phyloP scores from a whole-genome alignment of 1,284 basidiomycete genomes.

The Irpex sp. region DNA sequence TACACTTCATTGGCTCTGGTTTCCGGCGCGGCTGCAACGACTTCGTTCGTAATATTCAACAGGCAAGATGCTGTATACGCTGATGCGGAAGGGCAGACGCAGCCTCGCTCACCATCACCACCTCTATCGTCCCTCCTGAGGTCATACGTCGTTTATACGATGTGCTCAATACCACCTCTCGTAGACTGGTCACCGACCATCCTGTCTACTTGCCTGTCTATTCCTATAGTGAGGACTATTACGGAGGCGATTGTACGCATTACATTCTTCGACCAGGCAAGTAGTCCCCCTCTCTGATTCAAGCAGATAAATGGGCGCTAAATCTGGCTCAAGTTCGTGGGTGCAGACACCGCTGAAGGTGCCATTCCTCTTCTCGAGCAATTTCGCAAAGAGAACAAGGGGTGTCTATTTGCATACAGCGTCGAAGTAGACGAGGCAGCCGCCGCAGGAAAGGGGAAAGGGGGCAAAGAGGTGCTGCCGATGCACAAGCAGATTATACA shows the following conservation, averaged over 20 bases:
- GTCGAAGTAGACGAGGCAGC: conserved; percentile 83
- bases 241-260: conserved; percentile 79
- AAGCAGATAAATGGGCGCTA: not conserved
- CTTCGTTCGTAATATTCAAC: conserved; percentile 8
- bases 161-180: conserved; percentile 82
- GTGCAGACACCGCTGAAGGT: conserved; percentile 84
- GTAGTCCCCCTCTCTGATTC: conserved; percentile 31
- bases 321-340: conserved; percentile 70
- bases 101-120: conserved; percentile 18
- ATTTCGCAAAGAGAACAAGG: conserved; percentile 77
- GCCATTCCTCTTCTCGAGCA: conserved; percentile 72
- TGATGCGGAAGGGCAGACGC: conserved; percentile 20
- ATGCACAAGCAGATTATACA: conserved; percentile 69
- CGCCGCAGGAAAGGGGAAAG: conserved; percentile 41
- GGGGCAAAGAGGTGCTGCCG: conserved; percentile 34
- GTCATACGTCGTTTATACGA: conserved; percentile 84
- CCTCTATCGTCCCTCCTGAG: conserved; percentile 61
- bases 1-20: conserved; percentile 1
- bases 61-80: conserved; percentile 18
- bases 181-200: conserved; percentile 84
- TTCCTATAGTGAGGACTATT: conserved; percentile 75
- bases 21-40: conserved; percentile 2
- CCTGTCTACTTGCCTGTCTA: conserved; percentile 65
- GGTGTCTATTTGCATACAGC: conserved; percentile 86
- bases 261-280: conserved; percentile 89